Conservation (phyloP, 2,329 filamentous ascomycete genomes). For the Pyricularia sp. region DNA sequence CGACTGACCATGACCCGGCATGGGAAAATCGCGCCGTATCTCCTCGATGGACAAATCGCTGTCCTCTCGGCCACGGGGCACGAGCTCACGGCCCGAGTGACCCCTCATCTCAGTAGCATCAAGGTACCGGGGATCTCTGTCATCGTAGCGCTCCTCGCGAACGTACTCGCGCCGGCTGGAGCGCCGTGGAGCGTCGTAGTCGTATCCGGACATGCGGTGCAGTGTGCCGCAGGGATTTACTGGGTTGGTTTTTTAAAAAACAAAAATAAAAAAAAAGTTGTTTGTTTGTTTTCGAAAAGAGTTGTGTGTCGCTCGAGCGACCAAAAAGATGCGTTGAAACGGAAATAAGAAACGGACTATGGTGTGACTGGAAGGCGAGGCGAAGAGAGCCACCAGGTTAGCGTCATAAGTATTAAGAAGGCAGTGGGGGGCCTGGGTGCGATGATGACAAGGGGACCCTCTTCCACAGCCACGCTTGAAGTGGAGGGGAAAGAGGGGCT, state of each 20-base stretch:
- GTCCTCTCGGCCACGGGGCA: constrained; percentile 57
- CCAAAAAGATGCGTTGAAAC: background rate
- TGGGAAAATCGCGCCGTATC: constrained; percentile 75
- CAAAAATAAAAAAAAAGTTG: no score
- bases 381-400: background rate
- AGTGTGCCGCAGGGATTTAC: background rate
- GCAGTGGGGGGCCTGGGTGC: background rate
- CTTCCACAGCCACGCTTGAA: background rate
- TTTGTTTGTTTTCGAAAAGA: background rate
- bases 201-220: constrained; percentile 37
- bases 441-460: constrained; percentile 1
- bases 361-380: background rate
- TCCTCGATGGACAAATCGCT: constrained; percentile 72
- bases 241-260: background rate
- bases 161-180: constrained; percentile 30
- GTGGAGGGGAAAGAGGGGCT: constrained; percentile 1
- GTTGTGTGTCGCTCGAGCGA: background rate
- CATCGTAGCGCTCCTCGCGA: constrained; percentile 43
- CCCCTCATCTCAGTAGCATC: constrained; percentile 40
- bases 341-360: background rate
- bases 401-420: constrained; percentile 1
- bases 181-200: constrained; percentile 36
- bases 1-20: constrained; percentile 43
- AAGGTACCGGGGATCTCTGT: constrained; percentile 42
- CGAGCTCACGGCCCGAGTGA: constrained; percentile 39